Base-by-base conservation (phyloP, 2,329 filamentous ascomycete species). In the Chalaropsis ovoidea region DNA sequence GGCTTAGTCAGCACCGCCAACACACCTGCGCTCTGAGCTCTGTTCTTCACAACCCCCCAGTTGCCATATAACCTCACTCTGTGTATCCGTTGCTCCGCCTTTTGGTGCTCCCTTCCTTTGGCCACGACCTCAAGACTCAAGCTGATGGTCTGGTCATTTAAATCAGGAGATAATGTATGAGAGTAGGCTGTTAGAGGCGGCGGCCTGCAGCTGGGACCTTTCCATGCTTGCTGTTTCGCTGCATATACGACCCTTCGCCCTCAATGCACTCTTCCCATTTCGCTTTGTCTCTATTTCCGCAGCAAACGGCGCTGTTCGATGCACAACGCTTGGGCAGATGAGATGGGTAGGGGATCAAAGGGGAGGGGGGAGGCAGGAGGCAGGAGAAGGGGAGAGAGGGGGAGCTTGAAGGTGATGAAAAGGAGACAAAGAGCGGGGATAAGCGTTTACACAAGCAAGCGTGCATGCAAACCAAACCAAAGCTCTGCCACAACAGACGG, bases 111-210 rank as follows among this genome's bases (percentile, higher is more conserved):
- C 31, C 27, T 19, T 3, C 15, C 15, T 47, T 47, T 19, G 4
- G 43, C 43, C 13, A 19, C 43, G 2, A 47, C 43, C 13, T 58
- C 31, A 15, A 58, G 24, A 15, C 54, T 22, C 54, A 31, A 58
- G 54, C 54, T 22, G 54, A n/a, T 39, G 54, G 31, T 6, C 17
- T 58, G 54, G 54, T 13, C 54, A 35, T 58, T 58, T 58, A 35
- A 58, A 58, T 58, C 54, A 58, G 54, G 54, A 58, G 54, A 58
- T 58, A 35, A 31, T 35, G 54, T 35, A 35, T 19, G 54, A 58
- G 27, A 58, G 54, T 58, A 58, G 27, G 17, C 54, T 35, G 54
- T 31, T 35, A n/a, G 24, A 58, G 31, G 54, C 54, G 54, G 54
- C 31, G 54, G 54, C 54, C 54, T 58, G 54, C 54, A 58, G 54